phyloP scores from a whole-genome alignment of 768 basidiomycete species.

The Xerocomus brunneocitrinus region DNA sequence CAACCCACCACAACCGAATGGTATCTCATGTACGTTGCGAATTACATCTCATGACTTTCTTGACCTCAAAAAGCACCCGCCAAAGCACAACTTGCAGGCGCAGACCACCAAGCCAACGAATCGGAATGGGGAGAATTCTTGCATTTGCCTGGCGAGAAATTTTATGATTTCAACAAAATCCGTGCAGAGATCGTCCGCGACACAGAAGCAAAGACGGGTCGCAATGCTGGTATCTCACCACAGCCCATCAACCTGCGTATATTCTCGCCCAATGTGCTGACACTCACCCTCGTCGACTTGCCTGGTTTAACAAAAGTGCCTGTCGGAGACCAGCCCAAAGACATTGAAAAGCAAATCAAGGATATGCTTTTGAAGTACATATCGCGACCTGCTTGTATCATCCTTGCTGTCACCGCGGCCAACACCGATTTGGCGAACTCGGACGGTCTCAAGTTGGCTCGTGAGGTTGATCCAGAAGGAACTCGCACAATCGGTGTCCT shows the following conservation, averaged over 20 bases:
- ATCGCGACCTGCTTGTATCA: slow-evolving; percentile 90
- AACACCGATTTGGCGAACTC: slow-evolving; percentile 99
- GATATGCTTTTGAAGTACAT: slow-evolving; percentile 98
- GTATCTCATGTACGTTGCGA: slow-evolving; percentile 37
- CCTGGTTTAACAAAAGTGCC: slow-evolving; percentile 95
- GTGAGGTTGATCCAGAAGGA: slow-evolving; percentile 97
- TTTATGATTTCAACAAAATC: slow-evolving; percentile 97
- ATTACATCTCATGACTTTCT: not conserved
- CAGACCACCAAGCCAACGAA: slow-evolving; percentile 76
- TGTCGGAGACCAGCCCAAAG: slow-evolving; percentile 92
- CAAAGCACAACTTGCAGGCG: slow-evolving; percentile 35
- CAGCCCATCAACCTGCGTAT: slow-evolving; percentile 96
- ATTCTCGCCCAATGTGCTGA: slow-evolving; percentile 95
- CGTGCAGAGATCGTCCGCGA: slow-evolving; percentile 94
- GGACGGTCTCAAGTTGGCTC: slow-evolving; percentile 91
- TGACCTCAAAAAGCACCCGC: not conserved
- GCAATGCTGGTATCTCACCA: slow-evolving; percentile 97
- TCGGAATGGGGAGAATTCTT: slow-evolving; percentile 99
- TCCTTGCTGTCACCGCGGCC: slow-evolving; percentile 93
- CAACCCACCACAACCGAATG: slow-evolving; percentile 41
- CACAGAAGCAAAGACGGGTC: slow-evolving; percentile 97
- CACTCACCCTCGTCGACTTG: slow-evolving; percentile 94
- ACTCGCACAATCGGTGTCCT: slow-evolving; percentile 96
- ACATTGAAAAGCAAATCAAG: slow-evolving; percentile 95
- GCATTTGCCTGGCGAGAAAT: slow-evolving; percentile 94